Evolutionary conservation across 345 rosid species (phyloP).

Genomic region (Draba incana): DNA sequence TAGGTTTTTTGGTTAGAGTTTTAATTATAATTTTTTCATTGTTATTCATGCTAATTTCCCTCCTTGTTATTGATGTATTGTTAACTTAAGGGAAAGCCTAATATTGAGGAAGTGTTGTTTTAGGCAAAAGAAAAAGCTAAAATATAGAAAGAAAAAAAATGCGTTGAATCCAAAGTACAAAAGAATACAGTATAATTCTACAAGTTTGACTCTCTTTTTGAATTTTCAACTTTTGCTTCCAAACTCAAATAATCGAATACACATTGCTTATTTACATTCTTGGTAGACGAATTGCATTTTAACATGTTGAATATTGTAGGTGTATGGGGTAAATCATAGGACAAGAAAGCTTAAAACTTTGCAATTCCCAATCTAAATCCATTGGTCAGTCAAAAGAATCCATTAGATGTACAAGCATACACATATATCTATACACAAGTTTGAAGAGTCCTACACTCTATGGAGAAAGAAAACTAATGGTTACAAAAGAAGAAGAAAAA

Average conservation of each 20-base stretch:
- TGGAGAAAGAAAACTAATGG: slow-evolving; percentile 15
- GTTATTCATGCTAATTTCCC: too few relatives aligned
- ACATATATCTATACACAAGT: slow-evolving; percentile 24
- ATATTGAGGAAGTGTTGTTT: slow-evolving; percentile 1
- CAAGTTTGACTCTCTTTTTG: slow-evolving; percentile 28
- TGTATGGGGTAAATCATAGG: background rate
- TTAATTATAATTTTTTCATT: too few relatives aligned
- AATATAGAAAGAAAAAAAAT: slow-evolving; percentile 10
- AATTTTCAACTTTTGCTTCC: background rate
- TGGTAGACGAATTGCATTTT: background rate
- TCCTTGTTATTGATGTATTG: too few relatives aligned
- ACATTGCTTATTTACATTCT: background rate
- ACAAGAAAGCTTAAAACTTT: background rate
- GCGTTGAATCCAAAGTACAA: slow-evolving; percentile 22
- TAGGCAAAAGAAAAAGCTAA: background rate
- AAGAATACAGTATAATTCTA: background rate
- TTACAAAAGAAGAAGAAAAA: background rate
- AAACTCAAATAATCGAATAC: background rate
- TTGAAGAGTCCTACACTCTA: slow-evolving; percentile 6
- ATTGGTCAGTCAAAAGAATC: slow-evolving; percentile 34
- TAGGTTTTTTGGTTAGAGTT: too few relatives aligned
- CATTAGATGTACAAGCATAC: slow-evolving; percentile 25
- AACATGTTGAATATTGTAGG: background rate
- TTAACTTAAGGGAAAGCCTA: background rate
- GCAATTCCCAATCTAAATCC: slow-evolving; percentile 23